Percentiles rank a stretch among this genome's conserved stretches.
Evolutionary conservation across 352 stramenopile species (phyloP).

Genomic region (Globisporangium heterothallicum): DNA sequence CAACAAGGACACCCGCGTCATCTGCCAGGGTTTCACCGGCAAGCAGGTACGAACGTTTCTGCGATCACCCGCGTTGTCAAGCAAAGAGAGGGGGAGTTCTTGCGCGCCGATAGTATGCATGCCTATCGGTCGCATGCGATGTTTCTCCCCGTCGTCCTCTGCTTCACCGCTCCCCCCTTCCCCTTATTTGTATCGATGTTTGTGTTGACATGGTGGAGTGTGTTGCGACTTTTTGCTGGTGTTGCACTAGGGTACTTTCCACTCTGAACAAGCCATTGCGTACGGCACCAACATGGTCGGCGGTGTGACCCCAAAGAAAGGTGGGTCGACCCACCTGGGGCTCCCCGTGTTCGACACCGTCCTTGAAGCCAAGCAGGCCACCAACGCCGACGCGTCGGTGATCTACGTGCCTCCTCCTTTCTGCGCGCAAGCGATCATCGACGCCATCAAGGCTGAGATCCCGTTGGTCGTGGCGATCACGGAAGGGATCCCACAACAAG

Average conservation of each 20-base stretch:
- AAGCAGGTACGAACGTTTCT: conserved; percentile 94
- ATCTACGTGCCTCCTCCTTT: conserved; percentile 99
- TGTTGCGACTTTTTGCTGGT: too few relatives aligned
- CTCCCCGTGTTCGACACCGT: conserved; percentile 99
- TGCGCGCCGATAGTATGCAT: too few relatives aligned
- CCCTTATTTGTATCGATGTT: background rate
- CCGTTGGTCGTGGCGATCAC: conserved; percentile 97
- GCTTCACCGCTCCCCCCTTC: background rate
- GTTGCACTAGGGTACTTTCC: conserved; percentile 99
- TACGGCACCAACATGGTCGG: conserved; percentile 99
- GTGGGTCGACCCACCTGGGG: conserved; percentile 94
- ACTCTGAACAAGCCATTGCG: conserved; percentile 97
- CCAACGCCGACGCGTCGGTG: conserved; percentile 93
- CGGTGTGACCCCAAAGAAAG: conserved; percentile 98
- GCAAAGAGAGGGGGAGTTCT: background rate
- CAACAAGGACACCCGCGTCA: conserved; percentile 99
- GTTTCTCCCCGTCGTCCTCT: background rate
- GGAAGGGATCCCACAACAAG: conserved; percentile 98
- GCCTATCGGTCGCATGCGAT: too few relatives aligned
- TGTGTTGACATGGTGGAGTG: background rate
- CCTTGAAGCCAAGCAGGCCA: conserved; percentile 80
- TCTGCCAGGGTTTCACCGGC: conserved; percentile 99
- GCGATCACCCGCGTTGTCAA: too few relatives aligned
- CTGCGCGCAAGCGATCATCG: conserved; percentile 97
- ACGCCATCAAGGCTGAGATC: conserved; percentile 97